Evolutionary conservation across 495 filamentous ascomycete genomes (phyloP).

Genomic region (Daldinia caldariorum): DNA sequence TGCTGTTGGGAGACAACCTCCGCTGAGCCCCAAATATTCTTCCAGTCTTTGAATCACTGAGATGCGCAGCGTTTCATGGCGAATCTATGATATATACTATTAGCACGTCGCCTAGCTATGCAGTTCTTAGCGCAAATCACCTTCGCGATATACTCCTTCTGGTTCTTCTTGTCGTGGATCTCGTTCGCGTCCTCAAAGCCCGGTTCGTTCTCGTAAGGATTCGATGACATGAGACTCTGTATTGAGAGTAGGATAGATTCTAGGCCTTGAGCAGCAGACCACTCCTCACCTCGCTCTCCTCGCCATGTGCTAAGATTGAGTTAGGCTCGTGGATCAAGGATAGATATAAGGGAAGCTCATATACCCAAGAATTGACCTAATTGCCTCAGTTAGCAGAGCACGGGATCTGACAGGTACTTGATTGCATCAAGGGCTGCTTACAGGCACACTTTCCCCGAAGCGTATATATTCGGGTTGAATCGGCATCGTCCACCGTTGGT

Average conservation of each 20-base stretch:
- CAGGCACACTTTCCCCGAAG: slow-evolving; percentile 90
- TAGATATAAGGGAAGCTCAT: slow-evolving; percentile 14
- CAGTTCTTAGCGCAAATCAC: slow-evolving; percentile 54
- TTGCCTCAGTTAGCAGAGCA: slow-evolving; percentile 27
- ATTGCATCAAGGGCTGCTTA: slow-evolving; percentile 52
- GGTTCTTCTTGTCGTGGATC: slow-evolving; percentile 74
- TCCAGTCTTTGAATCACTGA: slow-evolving; percentile 89
- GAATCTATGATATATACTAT: slow-evolving; percentile 67
- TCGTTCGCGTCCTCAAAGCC: slow-evolving; percentile 83
- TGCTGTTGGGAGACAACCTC: slow-evolving; percentile 50
- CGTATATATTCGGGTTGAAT: slow-evolving; percentile 98
- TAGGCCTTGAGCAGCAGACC: slow-evolving; percentile 94
- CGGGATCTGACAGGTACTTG: background rate
- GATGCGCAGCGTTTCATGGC: slow-evolving; percentile 88
- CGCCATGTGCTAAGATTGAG: slow-evolving; percentile 82
- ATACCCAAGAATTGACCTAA: slow-evolving; percentile 91
- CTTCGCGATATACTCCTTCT: slow-evolving; percentile 86
- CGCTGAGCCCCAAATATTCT: slow-evolving; percentile 73
- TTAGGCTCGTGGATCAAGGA: slow-evolving; percentile 39
- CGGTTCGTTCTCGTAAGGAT: slow-evolving; percentile 96
- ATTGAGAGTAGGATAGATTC: slow-evolving; percentile 96
- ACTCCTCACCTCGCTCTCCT: slow-evolving; percentile 87
- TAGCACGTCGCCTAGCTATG: slow-evolving; percentile 3
- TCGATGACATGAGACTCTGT: slow-evolving; percentile 91
- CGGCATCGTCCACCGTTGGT: slow-evolving; percentile 87